Evolutionary conservation across 1,284 basidiomycete genomes (phyloP).

Genomic region (Pholiota adiposa): DNA sequence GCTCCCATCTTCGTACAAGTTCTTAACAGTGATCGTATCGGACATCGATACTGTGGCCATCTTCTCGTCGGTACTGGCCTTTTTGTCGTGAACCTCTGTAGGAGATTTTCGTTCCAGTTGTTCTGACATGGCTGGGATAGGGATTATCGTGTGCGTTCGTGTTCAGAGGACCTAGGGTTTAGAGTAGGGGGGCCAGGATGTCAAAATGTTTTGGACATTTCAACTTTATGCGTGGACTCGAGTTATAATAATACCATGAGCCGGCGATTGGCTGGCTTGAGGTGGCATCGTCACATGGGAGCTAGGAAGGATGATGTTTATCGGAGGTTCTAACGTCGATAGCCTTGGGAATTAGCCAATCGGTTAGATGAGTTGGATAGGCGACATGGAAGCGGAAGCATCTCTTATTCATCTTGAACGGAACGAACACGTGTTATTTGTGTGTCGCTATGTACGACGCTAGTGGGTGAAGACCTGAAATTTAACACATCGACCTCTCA

Average conservation of each 20-base stretch:
- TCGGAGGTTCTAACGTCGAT: neutral
- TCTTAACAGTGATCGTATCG: slow-evolving; percentile 8
- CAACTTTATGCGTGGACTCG: neutral
- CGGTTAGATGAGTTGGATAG: neutral
- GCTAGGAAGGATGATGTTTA: neutral
- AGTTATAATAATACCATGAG: neutral
- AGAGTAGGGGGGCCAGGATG: neutral
- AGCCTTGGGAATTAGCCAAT: neutral
- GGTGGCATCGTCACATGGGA: slow-evolving; percentile 6
- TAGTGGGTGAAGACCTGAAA: too few species aligned
- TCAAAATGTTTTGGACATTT: neutral
- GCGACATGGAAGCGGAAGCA: slow-evolving; percentile 6
- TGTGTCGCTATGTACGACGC: too few species aligned
- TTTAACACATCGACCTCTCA: too few species aligned
- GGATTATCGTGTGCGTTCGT: neutral
- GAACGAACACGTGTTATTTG: neutral
- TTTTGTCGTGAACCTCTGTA: neutral
- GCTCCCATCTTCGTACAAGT: slow-evolving; percentile 47
- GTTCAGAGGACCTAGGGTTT: neutral
- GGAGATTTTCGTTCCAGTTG: neutral
- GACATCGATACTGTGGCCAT: neutral
- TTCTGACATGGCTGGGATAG: neutral
- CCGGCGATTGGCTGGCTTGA: slow-evolving; percentile 6
- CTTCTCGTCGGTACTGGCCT: neutral
- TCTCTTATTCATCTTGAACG: neutral